These are phyloP conservation scores for Hydrangea macrophylla DNA, from an alignment of 148 eudicot species.

Conservation along the genomic window DNA sequence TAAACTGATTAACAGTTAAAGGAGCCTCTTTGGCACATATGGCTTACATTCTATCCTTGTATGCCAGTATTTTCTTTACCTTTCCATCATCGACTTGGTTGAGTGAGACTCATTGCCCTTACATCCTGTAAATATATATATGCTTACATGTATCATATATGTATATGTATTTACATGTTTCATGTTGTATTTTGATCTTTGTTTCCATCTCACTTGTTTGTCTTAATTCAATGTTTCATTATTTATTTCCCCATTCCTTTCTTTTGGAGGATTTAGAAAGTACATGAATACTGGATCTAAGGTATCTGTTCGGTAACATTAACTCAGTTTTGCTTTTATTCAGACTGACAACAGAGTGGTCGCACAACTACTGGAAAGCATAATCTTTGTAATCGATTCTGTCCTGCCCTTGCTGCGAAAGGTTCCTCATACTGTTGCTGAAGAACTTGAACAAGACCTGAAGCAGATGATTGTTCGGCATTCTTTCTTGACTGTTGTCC, in stretches of 20 bases:
- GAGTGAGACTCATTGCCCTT: background rate
- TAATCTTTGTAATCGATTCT: conserved; percentile 78
- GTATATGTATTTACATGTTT: background rate
- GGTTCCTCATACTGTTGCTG: conserved; percentile 73
- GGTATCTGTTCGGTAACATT: background rate
- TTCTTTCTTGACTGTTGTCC: conserved; percentile 93
- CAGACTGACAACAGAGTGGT: conserved; percentile 79
- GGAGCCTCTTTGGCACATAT: background rate
- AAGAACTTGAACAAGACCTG: conserved; percentile 93
- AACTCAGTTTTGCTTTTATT: conserved; percentile 23
- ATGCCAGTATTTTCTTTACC: background rate
- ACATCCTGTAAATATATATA: background rate
- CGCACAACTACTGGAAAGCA: conserved; percentile 81
- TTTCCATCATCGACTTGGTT: background rate
- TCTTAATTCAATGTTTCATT: background rate
- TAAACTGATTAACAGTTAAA: background rate
- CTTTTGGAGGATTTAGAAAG: background rate
- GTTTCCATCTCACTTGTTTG: background rate
- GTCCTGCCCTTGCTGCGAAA: conserved; percentile 84
- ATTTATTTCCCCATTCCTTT: background rate
- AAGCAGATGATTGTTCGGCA: conserved; percentile 98
- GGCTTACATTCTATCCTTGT: background rate
- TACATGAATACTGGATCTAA: background rate
- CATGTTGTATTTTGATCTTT: background rate
- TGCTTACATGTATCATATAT: background rate